phyloP scores from a whole-genome alignment of 805 yeast genomes.

The Candida boleticola region DNA sequence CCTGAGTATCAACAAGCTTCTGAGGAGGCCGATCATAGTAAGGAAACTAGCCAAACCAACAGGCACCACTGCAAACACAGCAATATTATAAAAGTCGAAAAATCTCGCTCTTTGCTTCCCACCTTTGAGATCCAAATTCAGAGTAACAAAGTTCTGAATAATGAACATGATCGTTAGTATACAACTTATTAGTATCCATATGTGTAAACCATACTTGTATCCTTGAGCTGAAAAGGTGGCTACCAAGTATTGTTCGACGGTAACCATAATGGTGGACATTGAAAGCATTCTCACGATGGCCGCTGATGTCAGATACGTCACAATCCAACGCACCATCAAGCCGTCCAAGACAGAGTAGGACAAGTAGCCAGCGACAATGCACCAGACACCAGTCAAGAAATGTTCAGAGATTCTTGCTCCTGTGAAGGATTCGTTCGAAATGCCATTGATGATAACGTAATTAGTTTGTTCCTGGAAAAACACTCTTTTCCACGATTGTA shows the following conservation, averaged over 20 bases:
- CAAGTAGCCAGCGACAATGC: conserved; percentile 81
- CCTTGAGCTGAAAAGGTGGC: conserved; percentile 66
- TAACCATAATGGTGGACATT: conserved; percentile 70
- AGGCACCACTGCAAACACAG: conserved; percentile 97
- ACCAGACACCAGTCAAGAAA: conserved; percentile 86
- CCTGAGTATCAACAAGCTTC: conserved; percentile 73
- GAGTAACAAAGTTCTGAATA: conserved; percentile 84
- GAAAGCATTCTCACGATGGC: conserved; percentile 85
- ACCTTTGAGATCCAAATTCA: conserved; percentile 56
- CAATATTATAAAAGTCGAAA: conserved; percentile 82
- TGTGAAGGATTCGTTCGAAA: conserved; percentile 33
- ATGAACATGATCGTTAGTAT: conserved; percentile 76
- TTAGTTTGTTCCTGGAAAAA: conserved; percentile 15
- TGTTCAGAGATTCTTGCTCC: conserved; percentile 74
- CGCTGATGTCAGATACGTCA: conserved; percentile 82
- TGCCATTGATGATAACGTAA: neutral
- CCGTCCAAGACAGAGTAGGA: conserved; percentile 85
- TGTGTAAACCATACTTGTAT: conserved; percentile 72
- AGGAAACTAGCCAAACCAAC: conserved; percentile 92
- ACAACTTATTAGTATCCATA: conserved; percentile 91
- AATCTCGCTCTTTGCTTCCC: conserved; percentile 53
- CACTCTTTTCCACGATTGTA: conserved; percentile 41
- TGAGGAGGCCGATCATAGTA: conserved; percentile 80
- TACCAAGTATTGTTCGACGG: conserved; percentile 66
- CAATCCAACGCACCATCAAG: conserved; percentile 90